Conservation (phyloP, 164 flowering plant species). For the Hamamelis virginiana region DNA sequence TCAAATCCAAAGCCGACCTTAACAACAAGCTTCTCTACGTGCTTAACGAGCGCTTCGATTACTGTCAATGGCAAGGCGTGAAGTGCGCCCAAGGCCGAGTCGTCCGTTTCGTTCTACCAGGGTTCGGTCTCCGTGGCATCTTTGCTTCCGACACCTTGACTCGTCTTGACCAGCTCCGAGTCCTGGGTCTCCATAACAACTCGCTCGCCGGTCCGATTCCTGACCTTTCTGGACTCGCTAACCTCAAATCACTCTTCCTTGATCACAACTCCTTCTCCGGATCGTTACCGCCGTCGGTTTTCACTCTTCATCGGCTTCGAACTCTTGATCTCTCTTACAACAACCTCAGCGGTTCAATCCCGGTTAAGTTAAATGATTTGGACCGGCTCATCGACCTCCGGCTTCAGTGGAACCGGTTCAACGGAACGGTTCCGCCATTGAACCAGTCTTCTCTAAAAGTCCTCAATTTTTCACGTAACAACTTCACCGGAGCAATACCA, state of each 20-base stretch:
- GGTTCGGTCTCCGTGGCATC: slow-evolving; percentile 30
- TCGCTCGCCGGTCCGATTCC: slow-evolving; percentile 49
- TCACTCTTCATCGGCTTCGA: slow-evolving; percentile 30
- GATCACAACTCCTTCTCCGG: slow-evolving; percentile 34
- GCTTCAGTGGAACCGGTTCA: slow-evolving; percentile 33
- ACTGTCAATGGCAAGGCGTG: slow-evolving; percentile 46
- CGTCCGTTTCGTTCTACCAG: slow-evolving; percentile 24
- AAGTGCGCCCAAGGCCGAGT: slow-evolving; percentile 42
- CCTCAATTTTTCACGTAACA: slow-evolving; percentile 39
- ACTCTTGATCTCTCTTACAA: slow-evolving; percentile 31
- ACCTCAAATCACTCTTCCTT: slow-evolving; percentile 38
- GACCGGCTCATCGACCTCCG: slow-evolving; percentile 27
- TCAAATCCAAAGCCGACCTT: slow-evolving; percentile 37
- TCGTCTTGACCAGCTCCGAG: slow-evolving; percentile 48
- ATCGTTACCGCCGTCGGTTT: slow-evolving; percentile 31
- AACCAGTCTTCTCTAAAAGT: slow-evolving; percentile 28
- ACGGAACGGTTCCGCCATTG: slow-evolving; percentile 33
- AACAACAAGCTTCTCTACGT: slow-evolving; percentile 32
- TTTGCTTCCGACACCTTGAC: slow-evolving; percentile 32
- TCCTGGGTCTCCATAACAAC: slow-evolving; percentile 39
- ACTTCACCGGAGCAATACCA: slow-evolving; percentile 38
- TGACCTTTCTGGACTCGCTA: slow-evolving; percentile 35
- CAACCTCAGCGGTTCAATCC: slow-evolving; percentile 32
- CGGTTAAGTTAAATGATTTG: slow-evolving; percentile 12
- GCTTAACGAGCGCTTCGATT: slow-evolving; percentile 40